These are phyloP conservation scores for Colletotrichum cuscutae DNA, from an alignment of 2,329 filamentous ascomycete species.

Conservation along the genomic window DNA sequence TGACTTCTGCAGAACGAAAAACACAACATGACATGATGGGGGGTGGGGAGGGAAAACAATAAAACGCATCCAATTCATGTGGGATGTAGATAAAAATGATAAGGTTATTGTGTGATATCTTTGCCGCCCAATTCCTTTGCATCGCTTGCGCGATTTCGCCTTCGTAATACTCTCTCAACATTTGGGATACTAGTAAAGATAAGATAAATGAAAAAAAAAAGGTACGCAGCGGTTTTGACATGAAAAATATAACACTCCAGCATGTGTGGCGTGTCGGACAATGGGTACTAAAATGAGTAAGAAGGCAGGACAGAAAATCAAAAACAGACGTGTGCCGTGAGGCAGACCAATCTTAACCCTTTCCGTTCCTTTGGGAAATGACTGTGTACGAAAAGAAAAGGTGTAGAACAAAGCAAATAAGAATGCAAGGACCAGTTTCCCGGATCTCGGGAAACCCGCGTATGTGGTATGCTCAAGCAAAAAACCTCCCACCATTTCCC, in stretches of 20 bases:
- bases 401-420: constrained; percentile 4
- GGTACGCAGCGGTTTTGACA: neutral
- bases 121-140: constrained; percentile 17
- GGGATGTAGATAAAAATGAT: neutral
- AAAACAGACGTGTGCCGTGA: constrained; percentile 46
- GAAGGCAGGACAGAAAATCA: constrained; percentile 33
- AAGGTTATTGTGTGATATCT: constrained; percentile 21
- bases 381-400: constrained; percentile 31
- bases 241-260: neutral
- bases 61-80: neutral
- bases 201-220: neutral
- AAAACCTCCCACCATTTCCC: constrained; percentile 24
- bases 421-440: constrained; percentile 14
- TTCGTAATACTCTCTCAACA: constrained; percentile 18
- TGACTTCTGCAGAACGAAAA: neutral
- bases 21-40: neutral
- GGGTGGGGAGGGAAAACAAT: neutral
- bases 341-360: constrained; percentile 48
- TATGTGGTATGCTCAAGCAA: constrained; percentile 18
- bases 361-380: constrained; percentile 33
- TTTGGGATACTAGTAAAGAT: constrained; percentile 17
- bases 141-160: constrained; percentile 27
- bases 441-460: neutral
- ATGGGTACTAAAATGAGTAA: neutral
- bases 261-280: neutral